phyloP scores from a whole-genome alignment of 2,329 filamentous ascomycete genomes.

The Onygena corvina region DNA sequence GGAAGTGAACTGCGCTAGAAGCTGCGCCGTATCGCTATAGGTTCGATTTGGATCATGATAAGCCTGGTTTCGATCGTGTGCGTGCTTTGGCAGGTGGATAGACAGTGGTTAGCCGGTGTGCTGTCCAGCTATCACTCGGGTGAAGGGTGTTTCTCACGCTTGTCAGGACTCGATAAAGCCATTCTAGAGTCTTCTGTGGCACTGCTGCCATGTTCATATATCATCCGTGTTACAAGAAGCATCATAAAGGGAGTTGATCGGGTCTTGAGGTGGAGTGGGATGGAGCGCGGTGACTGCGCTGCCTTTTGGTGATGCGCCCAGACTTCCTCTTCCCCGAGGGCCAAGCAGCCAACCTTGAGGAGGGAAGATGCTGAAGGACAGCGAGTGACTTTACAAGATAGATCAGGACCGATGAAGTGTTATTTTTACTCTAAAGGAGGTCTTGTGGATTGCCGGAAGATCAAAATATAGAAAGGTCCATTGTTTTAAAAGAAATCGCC shows the following conservation, averaged over 20 bases:
- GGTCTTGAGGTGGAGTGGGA: background rate
- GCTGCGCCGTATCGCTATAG: slow-evolving; percentile 80
- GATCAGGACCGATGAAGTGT: no score
- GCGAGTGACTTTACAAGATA: no score
- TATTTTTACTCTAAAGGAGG: no score
- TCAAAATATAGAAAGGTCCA: no score
- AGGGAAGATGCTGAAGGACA: no score
- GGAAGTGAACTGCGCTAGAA: slow-evolving; percentile 65
- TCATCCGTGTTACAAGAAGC: background rate
- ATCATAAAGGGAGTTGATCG: background rate
- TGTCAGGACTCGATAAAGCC: slow-evolving; percentile 84
- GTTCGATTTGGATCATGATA: slow-evolving; percentile 87
- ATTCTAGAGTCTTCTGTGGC: slow-evolving; percentile 81
- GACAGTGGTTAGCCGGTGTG: slow-evolving; percentile 11
- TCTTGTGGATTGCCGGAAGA: no score
- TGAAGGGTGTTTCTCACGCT: slow-evolving; percentile 42
- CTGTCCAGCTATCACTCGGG: slow-evolving; percentile 5
- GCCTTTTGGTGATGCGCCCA: no score
- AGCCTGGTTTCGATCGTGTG: slow-evolving; percentile 49
- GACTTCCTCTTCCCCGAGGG: no score
- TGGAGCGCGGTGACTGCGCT: no score
- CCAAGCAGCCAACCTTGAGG: no score
- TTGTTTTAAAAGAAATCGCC: no score
- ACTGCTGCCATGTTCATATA: slow-evolving; percentile 44
- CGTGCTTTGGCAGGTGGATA: slow-evolving; percentile 11